Conservation (phyloP, 805 yeast species). For the Teunomyces tritomae region DNA sequence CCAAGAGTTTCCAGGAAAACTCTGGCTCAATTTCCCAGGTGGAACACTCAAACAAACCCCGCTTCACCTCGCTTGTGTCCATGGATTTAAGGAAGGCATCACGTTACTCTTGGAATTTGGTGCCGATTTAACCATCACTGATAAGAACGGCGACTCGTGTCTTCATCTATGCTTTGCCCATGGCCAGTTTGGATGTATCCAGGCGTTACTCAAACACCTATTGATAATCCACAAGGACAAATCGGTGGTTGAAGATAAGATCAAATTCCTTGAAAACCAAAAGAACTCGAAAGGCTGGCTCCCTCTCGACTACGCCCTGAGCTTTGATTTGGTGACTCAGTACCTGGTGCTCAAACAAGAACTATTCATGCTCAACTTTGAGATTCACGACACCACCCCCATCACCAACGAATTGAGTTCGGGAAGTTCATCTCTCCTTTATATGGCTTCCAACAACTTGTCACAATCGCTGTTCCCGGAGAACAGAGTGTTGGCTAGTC, state of each 20-base stretch:
- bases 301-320: conserved; percentile 30
- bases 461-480: conserved; percentile 13
- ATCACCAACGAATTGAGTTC: conserved; percentile 7
- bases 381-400: conserved; percentile 7
- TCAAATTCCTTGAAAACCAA: conserved; percentile 48
- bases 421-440: conserved; percentile 8
- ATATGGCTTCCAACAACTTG: conserved; percentile 6
- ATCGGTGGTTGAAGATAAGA: conserved; percentile 28
- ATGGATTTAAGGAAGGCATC: conserved; percentile 62
- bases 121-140: conserved; percentile 43
- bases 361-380: conserved; percentile 10
- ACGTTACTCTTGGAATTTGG: conserved; percentile 67
- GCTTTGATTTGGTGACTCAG: conserved; percentile 24
- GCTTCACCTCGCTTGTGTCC: conserved; percentile 62
- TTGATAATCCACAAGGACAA: conserved; percentile 8
- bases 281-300: conserved; percentile 60
- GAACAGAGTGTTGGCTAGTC: conserved; percentile 29
- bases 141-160: conserved; percentile 35
- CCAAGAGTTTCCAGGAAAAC: conserved; percentile 39
- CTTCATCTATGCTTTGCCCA: conserved; percentile 51
- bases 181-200: conserved; percentile 55
- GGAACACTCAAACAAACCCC: conserved; percentile 53
- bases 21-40: conserved; percentile 55
- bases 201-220: conserved; percentile 20
- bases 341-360: conserved; percentile 24